Percentiles rank a stretch among this genome's conserved stretches.
Evolutionary conservation across 2,329 filamentous ascomycete species (phyloP).

Genomic region (Cadophora malorum): DNA sequence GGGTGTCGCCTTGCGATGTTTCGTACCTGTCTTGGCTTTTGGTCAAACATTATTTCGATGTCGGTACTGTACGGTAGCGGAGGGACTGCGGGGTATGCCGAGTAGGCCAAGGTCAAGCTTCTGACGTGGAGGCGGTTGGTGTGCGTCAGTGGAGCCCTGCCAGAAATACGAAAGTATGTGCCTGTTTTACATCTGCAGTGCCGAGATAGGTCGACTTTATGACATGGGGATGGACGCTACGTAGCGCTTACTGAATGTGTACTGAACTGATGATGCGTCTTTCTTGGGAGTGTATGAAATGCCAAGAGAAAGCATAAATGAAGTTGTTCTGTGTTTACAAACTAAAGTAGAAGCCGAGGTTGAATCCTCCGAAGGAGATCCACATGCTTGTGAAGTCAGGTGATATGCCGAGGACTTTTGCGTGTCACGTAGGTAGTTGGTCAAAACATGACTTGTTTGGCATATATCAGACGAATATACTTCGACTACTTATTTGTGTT

Average conservation of each 20-base stretch:
- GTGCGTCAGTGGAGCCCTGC: slow-evolving; percentile 6
- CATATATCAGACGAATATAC: neutral
- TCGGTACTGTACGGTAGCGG: neutral
- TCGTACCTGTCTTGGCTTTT: neutral
- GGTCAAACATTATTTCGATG: neutral
- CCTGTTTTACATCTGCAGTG: neutral
- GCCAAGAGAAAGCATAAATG: slow-evolving; percentile 1
- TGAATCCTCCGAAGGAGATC: neutral
- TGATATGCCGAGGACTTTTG: neutral
- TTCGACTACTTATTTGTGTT: neutral
- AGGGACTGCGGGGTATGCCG: slow-evolving; percentile 6
- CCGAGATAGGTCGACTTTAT: neutral
- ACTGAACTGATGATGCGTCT: slow-evolving; percentile 9
- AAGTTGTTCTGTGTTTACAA: neutral
- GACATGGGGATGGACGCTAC: slow-evolving; percentile 3
- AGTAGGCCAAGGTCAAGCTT: slow-evolving; percentile 7
- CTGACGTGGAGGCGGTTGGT: slow-evolving; percentile 2
- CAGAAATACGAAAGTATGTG: slow-evolving; percentile 3
- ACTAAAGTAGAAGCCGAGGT: neutral
- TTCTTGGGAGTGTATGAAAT: neutral
- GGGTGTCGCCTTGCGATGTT: neutral
- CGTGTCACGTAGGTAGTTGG: neutral
- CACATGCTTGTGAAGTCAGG: neutral
- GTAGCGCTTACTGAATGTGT: slow-evolving; percentile 1
- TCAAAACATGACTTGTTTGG: neutral